A percentile compares a stretch with the other conserved stretches of the same genome.
Conservation (phyloP, 768 basidiomycete species). For the Amanita phalloides region DNA sequence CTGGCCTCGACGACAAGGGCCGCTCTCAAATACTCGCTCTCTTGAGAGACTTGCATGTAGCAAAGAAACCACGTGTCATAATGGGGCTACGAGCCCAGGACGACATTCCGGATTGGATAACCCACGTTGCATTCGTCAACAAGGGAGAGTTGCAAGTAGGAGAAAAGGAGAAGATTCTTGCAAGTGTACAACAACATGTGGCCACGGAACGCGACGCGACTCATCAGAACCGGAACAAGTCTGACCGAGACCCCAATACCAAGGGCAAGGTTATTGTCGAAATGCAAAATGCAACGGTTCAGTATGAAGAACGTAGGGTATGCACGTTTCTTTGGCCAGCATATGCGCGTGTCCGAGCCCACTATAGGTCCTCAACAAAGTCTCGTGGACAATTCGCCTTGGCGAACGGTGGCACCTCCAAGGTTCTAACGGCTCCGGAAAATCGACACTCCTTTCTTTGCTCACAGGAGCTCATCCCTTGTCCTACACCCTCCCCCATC, state of each 20-base stretch:
- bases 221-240: not conserved
- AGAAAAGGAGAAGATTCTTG: conserved; percentile 23
- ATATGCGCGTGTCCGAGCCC: not conserved
- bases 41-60: conserved; percentile 40
- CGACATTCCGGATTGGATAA: conserved; percentile 59
- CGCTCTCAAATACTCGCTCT: conserved; percentile 46
- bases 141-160: conserved; percentile 43
- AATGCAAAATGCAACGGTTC: conserved; percentile 56
- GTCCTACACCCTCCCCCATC: conserved; percentile 45
- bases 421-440: conserved; percentile 90
- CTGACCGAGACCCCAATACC: not conserved
- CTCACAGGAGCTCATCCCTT: conserved; percentile 93
- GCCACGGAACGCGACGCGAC: not conserved
- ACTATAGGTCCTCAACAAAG: conserved; percentile 57
- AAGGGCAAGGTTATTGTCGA: conserved; percentile 34
- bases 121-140: conserved; percentile 49
- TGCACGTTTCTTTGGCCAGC: conserved; percentile 3
- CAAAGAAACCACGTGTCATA: conserved; percentile 46
- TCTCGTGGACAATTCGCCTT: conserved; percentile 74
- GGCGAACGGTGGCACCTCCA: conserved; percentile 88
- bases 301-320: conserved; percentile 59
- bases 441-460: conserved; percentile 85
- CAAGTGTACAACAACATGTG: not conserved
- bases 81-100: conserved; percentile 59
- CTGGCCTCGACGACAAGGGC: conserved; percentile 62